A percentile compares a stretch with the other conserved stretches of the same genome.
phyloP scores from a whole-genome alignment of 192 early-diverging fungal species.

The Backusella macrospora region DNA sequence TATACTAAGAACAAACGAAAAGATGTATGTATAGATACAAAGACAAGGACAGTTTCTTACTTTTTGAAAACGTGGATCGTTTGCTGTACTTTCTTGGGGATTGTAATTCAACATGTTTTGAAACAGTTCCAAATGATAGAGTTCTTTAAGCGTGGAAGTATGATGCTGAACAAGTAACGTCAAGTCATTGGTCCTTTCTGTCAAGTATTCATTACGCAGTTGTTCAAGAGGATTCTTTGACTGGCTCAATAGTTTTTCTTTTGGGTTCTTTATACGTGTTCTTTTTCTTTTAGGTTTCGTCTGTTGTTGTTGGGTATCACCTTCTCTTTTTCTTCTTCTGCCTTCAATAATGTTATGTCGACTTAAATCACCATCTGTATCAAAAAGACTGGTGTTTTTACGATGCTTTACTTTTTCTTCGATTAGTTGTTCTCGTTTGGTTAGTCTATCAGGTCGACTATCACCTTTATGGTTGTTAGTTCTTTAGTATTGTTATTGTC shows the following conservation, averaged over 20 bases:
- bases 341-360: constrained; percentile 39
- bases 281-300: constrained; percentile 5
- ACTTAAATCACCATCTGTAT: constrained; percentile 41
- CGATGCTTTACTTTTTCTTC: constrained; percentile 26
- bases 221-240: constrained; percentile 51
- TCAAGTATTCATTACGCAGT: constrained; percentile 36
- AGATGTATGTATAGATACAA: neutral
- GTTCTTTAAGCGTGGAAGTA: constrained; percentile 56
- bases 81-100: constrained; percentile 52
- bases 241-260: constrained; percentile 8
- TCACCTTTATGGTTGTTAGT: neutral
- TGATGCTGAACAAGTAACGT: constrained; percentile 53
- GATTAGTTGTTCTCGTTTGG: constrained; percentile 19
- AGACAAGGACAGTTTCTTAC: neutral
- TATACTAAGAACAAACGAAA: neutral
- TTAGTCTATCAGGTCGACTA: constrained; percentile 49
- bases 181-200: constrained; percentile 46
- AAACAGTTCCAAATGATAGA: constrained; percentile 60
- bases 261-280: neutral
- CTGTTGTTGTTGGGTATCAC: neutral
- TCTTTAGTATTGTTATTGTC: neutral
- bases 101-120: constrained; percentile 54
- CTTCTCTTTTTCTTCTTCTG: neutral
- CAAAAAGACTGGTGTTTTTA: constrained; percentile 30
- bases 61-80: constrained; percentile 57